Evolutionary conservation across 352 stramenopile species (phyloP), one percentile per base, ranked within the genome.

Genomic region (Peronospora tabacina): DNA sequence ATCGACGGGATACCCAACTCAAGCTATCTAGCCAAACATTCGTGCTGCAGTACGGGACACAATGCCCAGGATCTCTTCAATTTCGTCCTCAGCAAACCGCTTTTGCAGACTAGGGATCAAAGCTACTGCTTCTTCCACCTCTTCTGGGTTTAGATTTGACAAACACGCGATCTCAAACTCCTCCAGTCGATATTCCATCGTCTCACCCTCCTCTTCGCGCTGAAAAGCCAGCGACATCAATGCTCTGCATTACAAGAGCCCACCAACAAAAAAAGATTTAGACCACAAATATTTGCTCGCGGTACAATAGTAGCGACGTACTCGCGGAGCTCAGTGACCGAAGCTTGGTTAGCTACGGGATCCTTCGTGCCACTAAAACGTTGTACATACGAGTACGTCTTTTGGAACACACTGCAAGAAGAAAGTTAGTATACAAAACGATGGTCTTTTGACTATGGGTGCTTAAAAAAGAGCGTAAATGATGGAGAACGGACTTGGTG

Each of bases 341-440:
- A 90, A 44, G 82, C 80, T 70, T 95, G 85, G 62, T 95, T 95
- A 34, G 82, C 68, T n/a, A 95, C 81, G 0, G 85, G 85, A 49
- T 95, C 83, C 55, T 94, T 94, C n/a, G 84, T 95, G 44, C 85
- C 83, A 36, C 83, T 94, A 55, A 95, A 95, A 38, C 85, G 79
- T 61, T 94, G 85, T 49, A 94, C 85, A 44, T 95, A 95, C 51
- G 85, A 91, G 55, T 94, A 92, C 28, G 85, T 95, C 72, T 94
- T 93, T 61, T 94, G 81, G 58, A 95, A 95, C 16, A 95, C 83
- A 50, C 80, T 90, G 22, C 11, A 58, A 44, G 17, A 10, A 12
- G 20, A 49, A 20, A 49, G 1, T 12, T 8, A 35, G 16, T 29
- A 19, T 17, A 26, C 6, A 49, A 26, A 3, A 12, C 9, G 8